phyloP scores from a whole-genome alignment of 345 rosid genomes.

The Kernera saxatilis region DNA sequence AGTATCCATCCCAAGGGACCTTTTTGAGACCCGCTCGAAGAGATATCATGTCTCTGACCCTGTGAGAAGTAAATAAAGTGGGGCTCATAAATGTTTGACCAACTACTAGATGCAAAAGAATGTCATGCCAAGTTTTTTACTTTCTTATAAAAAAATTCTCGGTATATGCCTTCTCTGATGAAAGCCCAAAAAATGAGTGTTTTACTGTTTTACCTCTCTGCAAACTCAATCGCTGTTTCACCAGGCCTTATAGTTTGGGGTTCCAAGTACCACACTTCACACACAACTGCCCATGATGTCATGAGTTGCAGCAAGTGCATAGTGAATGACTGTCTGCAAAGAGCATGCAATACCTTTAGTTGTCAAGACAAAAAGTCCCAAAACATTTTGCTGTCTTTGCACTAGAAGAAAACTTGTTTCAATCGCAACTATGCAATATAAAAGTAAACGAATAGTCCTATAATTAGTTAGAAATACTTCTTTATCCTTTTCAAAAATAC shows the following conservation, averaged over 20 bases:
- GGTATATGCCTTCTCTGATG: background rate
- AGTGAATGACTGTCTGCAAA: conserved; percentile 91
- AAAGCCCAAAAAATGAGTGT: background rate
- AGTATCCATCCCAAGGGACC: conserved; percentile 97
- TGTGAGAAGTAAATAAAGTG: conserved; percentile 21
- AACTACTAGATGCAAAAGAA: background rate
- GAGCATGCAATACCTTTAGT: conserved; percentile 1
- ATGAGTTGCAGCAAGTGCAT: conserved; percentile 95
- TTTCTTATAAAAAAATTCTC: background rate
- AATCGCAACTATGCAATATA: background rate
- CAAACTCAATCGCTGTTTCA: conserved; percentile 92
- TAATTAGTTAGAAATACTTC: background rate
- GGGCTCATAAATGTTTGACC: background rate
- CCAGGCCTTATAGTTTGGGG: conserved; percentile 82
- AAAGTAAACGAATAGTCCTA: background rate
- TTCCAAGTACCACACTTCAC: conserved; percentile 99
- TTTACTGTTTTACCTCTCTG: conserved; percentile 96
- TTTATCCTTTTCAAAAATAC: background rate
- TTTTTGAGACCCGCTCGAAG: conserved; percentile 84
- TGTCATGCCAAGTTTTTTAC: background rate
- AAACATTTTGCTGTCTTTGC: background rate
- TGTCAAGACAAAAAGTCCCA: conserved; percentile 5
- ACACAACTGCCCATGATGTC: conserved; percentile 99
- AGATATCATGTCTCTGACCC: conserved; percentile 84
- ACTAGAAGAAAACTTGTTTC: background rate